These are phyloP conservation scores for Haplosporangium sp. DNA, from an alignment of 371 early-diverging fungal species.

Conservation along the genomic window DNA sequence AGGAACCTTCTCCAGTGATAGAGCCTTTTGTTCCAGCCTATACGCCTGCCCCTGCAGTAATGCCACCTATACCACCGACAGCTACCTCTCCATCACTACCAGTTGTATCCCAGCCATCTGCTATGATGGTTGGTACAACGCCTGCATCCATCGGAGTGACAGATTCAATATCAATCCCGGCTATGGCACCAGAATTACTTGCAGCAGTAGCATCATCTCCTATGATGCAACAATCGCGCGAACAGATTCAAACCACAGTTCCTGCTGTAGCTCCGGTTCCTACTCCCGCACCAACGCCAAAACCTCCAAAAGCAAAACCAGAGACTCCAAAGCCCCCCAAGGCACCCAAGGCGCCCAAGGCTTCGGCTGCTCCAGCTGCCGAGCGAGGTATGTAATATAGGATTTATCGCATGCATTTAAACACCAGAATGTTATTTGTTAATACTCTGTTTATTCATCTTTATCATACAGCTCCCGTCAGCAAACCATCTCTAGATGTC, in stretches of 20 bases:
- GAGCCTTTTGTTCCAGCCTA: slow-evolving; percentile 6
- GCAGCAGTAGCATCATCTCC: slow-evolving; percentile 37
- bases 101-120: background rate
- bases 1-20: slow-evolving; percentile 17
- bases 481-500: slow-evolving; percentile 6
- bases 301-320: slow-evolving; percentile 20
- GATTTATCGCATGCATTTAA: background rate
- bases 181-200: slow-evolving; percentile 32
- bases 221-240: slow-evolving; percentile 34
- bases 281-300: slow-evolving; percentile 10
- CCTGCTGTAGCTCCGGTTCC: slow-evolving; percentile 6
- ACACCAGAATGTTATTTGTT: background rate
- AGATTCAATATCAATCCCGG: slow-evolving; percentile 15
- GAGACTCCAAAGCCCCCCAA: slow-evolving; percentile 37
- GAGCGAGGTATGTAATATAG: slow-evolving; percentile 9
- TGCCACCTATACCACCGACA: background rate
- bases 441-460: background rate
- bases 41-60: background rate
- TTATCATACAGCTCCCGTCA: background rate
- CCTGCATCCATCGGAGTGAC: background rate
- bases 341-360: slow-evolving; percentile 26
- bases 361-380: background rate
- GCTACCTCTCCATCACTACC: background rate
- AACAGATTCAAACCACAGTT: slow-evolving; percentile 25
- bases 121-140: background rate